phyloP scores from a whole-genome alignment of 2,329 filamentous ascomycete genomes.

The Penicillium freii region DNA sequence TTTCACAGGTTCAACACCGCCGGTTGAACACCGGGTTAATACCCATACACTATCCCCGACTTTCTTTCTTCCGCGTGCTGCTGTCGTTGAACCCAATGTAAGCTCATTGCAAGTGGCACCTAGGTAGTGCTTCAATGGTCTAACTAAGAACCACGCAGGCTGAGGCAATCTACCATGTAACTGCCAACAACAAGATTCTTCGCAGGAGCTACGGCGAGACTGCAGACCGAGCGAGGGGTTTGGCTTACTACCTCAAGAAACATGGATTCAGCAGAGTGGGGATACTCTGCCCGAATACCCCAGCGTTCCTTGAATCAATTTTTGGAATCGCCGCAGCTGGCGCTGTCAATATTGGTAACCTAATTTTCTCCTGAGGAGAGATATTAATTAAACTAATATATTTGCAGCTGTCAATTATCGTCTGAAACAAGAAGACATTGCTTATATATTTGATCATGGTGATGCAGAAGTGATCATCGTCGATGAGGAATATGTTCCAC shows the following conservation, averaged over 20 bases:
- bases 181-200: conserved; percentile 70
- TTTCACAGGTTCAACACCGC: conserved; percentile 19
- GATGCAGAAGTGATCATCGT: conserved; percentile 86
- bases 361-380: conserved; percentile 29
- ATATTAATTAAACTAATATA: not conserved
- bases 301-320: conserved; percentile 86
- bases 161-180: conserved; percentile 80
- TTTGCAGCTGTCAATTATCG: conserved; percentile 63
- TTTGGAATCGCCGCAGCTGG: conserved; percentile 84
- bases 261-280: conserved; percentile 74
- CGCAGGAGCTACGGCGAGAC: conserved; percentile 76
- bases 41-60: conserved; percentile 73
- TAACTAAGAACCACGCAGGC: conserved; percentile 47
- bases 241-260: conserved; percentile 83
- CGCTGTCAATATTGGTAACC: conserved; percentile 65
- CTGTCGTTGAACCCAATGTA: conserved; percentile 78
- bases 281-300: conserved; percentile 86
- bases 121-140: not conserved
- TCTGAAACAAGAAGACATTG: conserved; percentile 78
- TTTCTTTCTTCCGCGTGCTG: conserved; percentile 80
- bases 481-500: conserved; percentile 71
- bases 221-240: conserved; percentile 78
- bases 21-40: conserved; percentile 38
- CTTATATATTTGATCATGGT: conserved; percentile 84
- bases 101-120: conserved; percentile 13